These are phyloP conservation scores for Musa schizocarpa DNA, from an alignment of 176 grass and related monocot genomes.

Conservation along the genomic window DNA sequence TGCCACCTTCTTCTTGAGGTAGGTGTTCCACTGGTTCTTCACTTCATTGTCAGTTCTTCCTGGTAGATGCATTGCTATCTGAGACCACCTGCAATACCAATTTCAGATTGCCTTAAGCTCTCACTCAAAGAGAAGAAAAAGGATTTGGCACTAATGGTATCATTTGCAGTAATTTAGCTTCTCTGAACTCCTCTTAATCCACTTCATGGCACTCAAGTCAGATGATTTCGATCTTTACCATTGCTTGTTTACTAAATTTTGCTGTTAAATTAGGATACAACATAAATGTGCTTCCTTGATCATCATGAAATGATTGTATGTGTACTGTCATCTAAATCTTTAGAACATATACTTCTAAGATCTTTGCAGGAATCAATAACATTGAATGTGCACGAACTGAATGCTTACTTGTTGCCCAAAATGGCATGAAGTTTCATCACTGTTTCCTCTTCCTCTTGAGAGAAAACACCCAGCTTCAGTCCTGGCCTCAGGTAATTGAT, in stretches of 20 bases:
- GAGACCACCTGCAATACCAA: constrained; percentile 55
- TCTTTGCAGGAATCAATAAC: too few species aligned
- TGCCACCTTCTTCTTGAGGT: constrained; percentile 80
- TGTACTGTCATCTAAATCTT: too few species aligned
- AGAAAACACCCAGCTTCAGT: constrained; percentile 79
- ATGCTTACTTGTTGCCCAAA: constrained; percentile 86
- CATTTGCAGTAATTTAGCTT: too few species aligned
- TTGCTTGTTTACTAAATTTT: too few species aligned
- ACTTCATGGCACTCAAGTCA: too few species aligned
- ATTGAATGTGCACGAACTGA: neutral
- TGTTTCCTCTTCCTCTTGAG: constrained; percentile 46
- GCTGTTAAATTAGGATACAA: too few species aligned
- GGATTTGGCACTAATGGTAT: neutral
- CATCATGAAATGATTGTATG: too few species aligned
- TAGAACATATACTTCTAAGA: too few species aligned
- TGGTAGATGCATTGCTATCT: constrained; percentile 76
- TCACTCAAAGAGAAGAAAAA: constrained; percentile 13
- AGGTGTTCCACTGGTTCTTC: constrained; percentile 97
- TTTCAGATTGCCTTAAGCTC: neutral
- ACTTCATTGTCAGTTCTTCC: constrained; percentile 96
- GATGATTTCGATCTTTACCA: too few species aligned
- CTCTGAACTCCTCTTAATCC: too few species aligned
- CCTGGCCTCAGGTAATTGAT: constrained; percentile 96
- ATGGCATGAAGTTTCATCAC: constrained; percentile 58
- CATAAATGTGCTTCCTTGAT: too few species aligned